A percentile compares a stretch with the other conserved stretches of the same genome.
Conservation (phyloP, 441 rosid genomes). For the Gossypium schwendimanii region DNA sequence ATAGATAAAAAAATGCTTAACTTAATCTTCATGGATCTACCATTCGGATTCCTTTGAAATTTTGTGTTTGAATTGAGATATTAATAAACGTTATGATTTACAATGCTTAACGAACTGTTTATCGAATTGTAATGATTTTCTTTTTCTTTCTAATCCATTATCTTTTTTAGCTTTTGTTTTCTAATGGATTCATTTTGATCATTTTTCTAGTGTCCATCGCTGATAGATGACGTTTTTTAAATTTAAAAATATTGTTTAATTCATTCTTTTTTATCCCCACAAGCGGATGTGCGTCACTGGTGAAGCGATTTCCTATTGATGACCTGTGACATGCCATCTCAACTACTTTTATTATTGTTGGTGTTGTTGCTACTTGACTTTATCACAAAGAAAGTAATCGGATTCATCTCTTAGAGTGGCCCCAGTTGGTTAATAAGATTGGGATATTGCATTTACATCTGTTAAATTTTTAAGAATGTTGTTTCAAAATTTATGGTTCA, state of each 20-base stretch:
- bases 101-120: background rate
- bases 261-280: background rate
- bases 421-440: background rate
- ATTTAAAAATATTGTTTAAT: background rate
- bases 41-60: background rate
- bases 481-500: background rate
- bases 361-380: background rate
- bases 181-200: background rate
- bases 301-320: background rate
- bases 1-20: background rate
- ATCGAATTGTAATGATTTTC: background rate
- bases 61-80: background rate
- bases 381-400: background rate
- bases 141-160: background rate
- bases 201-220: background rate
- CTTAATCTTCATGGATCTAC: slow-evolving; percentile 1
- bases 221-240: background rate
- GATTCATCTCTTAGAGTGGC: background rate
- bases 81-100: background rate
- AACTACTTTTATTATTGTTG: background rate
- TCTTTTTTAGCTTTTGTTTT: background rate
- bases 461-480: background rate
- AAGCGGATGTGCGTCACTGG: background rate
- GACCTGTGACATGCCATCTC: background rate
- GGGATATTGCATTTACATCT: background rate